Base-by-base conservation (phyloP, 805 yeast genomes). In the Saccharomycopsis babjevae region DNA sequence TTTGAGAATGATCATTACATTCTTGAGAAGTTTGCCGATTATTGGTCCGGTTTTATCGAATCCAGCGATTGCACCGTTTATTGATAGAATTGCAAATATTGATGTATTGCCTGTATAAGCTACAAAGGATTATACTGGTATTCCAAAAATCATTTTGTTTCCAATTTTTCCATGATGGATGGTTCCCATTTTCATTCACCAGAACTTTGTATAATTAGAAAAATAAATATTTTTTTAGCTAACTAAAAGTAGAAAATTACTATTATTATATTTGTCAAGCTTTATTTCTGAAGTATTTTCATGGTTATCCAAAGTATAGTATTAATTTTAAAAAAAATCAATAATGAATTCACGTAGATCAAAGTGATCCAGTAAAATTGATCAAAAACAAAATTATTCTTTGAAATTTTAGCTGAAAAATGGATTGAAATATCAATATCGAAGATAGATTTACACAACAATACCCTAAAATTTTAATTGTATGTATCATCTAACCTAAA, bases 1-100 rank as follows among this genome's bases (percentile, higher is more conserved):
- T 72, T 88, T 93, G 69, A 90, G 96, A 30, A 89, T 96, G 13
- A 84, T 94, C 55, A 82, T 93, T 13, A 87, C 89, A 66, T 93
- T 94, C 69, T 77, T 93, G 68, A 80, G 97, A 71, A 86, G 96
- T 5, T 72, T 93, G 67, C 99, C 99, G 1, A 71, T 88, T 62
- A 84, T 94, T 63, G 98, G 98, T 0, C 92, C 96, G 30, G 61
- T 91, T 5, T 79, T 94, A 59, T 84, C 91, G 40, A 83, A 86
- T 69, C 97, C 98, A 1, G 72, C 75, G 7, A 73, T 94, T 36
- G 96, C 97, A 4, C 98, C 98, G 18, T 28, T 57, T 38, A 54
- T 64, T 18, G 66, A 64, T 32, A 57, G 61, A 20, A 43, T 64
- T 16, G 60, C 64, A 16, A 59, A 56, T 38, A 54, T 59, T 18